phyloP scores from a whole-genome alignment of 1,284 basidiomycete genomes.

The Wallemia ichthyophaga region DNA sequence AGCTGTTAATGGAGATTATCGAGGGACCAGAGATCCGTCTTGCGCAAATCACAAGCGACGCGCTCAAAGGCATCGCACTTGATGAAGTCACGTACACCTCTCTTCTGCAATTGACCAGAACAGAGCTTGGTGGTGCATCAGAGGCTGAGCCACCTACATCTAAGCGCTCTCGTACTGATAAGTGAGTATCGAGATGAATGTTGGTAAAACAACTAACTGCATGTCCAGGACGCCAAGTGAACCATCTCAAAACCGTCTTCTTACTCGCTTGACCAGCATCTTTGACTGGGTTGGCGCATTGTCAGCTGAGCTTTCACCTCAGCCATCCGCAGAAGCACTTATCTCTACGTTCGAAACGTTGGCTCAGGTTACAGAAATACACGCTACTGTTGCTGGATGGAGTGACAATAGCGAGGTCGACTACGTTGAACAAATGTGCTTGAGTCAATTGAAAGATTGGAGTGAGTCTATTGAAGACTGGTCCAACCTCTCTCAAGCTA shows the following conservation, averaged over 20 bases:
- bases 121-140: background rate
- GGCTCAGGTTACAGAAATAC: constrained; percentile 29
- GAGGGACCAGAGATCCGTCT: background rate
- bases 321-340: constrained; percentile 37
- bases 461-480: constrained; percentile 28
- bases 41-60: background rate
- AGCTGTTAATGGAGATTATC: constrained; percentile 22
- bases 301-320: constrained; percentile 23
- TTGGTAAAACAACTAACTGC: background rate
- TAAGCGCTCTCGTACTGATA: background rate
- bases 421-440: constrained; percentile 59
- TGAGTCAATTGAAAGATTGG: constrained; percentile 44
- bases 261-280: constrained; percentile 11
- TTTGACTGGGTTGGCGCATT: constrained; percentile 39
- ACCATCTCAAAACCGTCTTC: constrained; percentile 15
- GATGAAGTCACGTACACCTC: background rate
- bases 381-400: constrained; percentile 10
- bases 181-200: background rate
- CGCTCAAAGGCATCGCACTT: background rate
- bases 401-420: constrained; percentile 25
- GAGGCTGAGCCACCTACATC: constrained; percentile 1
- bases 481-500: constrained; percentile 1
- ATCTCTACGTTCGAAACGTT: constrained; percentile 43
- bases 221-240: background rate
- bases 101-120: background rate